phyloP scores from a whole-genome alignment of 2,329 filamentous ascomycete species.

The Lecanicillium sp. region DNA sequence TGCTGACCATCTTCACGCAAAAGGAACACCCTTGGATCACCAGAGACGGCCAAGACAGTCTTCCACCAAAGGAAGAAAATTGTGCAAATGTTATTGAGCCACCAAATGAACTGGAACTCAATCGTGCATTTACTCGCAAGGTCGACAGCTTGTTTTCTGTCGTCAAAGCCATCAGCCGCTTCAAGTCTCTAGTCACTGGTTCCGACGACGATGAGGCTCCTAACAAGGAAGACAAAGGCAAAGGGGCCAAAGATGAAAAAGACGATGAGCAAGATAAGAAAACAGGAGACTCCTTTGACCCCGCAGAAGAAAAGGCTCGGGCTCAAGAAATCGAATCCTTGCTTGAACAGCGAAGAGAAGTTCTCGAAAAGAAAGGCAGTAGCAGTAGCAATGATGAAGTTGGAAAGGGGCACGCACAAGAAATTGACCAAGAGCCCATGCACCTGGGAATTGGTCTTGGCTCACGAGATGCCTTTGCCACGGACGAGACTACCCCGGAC shows the following conservation, averaged over 20 bases:
- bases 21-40: constrained; percentile 94
- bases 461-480: constrained; percentile 36
- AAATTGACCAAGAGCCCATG: constrained; percentile 53
- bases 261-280: constrained; percentile 1
- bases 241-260: too few relatives aligned
- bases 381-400: constrained; percentile 37
- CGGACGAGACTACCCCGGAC: constrained; percentile 29
- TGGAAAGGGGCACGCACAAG: constrained; percentile 37
- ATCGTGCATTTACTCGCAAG: constrained; percentile 81
- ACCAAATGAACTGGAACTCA: constrained; percentile 85
- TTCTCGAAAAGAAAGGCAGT: constrained; percentile 20
- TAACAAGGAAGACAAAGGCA: neutral
- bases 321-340: constrained; percentile 41
- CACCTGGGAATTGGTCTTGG: constrained; percentile 73
- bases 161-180: constrained; percentile 84
- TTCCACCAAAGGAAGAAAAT: constrained; percentile 79
- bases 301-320: constrained; percentile 26
- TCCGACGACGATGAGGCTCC: neutral
- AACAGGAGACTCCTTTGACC: constrained; percentile 12
- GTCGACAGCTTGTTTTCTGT: constrained; percentile 82
- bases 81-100: constrained; percentile 70
- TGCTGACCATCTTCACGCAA: constrained; percentile 11
- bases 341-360: constrained; percentile 36
- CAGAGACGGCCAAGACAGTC: constrained; percentile 62
- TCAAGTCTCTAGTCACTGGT: constrained; percentile 61